These are phyloP conservation scores for Balakata baccata DNA, from an alignment of 345 rosid genomes.

Conservation along the genomic window DNA sequence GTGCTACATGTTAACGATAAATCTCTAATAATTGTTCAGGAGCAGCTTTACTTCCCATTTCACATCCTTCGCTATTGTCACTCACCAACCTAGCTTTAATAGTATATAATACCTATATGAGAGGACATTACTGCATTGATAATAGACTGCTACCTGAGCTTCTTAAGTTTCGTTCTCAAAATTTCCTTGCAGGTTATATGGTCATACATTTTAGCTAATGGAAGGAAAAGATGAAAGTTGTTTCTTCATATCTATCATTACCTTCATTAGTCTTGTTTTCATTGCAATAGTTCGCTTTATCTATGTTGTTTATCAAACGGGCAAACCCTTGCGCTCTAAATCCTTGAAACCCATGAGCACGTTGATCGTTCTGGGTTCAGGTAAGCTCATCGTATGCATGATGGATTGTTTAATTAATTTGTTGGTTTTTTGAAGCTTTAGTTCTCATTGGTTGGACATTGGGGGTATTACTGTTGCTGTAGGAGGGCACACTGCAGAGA, in stretches of 20 bases:
- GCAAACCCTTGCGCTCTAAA: conserved; percentile 23
- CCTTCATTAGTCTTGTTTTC: conserved; percentile 6
- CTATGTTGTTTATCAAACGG: conserved; percentile 21
- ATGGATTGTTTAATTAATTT: neutral
- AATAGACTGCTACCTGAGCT: neutral
- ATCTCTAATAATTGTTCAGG: too few relatives aligned
- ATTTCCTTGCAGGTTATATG: neutral
- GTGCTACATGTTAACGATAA: too few relatives aligned
- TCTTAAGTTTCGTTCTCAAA: neutral
- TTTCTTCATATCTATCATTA: neutral
- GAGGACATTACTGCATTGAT: neutral
- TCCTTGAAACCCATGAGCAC: conserved; percentile 21
- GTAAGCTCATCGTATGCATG: neutral
- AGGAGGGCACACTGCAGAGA: conserved; percentile 99
- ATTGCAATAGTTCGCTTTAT: conserved; percentile 6
- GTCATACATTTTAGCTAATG: neutral
- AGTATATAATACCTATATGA: neutral
- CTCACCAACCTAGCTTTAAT: too few relatives aligned
- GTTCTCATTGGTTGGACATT: neutral
- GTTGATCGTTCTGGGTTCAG: conserved; percentile 27
- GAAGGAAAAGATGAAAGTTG: neutral
- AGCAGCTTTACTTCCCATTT: too few relatives aligned
- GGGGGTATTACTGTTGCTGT: neutral
- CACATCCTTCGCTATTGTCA: too few relatives aligned
- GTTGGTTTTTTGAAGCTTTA: neutral